Evolutionary conservation across 148 eudicot genomes (phyloP).

Genomic region (Limonium bicolor): DNA sequence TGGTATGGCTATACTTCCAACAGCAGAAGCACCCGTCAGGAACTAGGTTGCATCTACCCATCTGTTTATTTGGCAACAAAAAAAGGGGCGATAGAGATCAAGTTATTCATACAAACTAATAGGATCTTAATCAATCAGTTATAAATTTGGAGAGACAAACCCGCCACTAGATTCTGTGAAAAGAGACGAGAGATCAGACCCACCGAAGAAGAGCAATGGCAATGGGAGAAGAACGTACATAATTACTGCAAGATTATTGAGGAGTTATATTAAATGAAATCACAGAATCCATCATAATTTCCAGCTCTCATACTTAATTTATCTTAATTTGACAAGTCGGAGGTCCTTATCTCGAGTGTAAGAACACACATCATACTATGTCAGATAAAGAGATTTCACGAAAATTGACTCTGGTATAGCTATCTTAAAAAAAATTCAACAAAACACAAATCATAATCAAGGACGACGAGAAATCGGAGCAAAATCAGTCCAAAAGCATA

Average conservation of each 20-base stretch:
- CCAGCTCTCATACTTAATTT: no score
- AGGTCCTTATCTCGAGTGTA: no score
- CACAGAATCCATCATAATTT: background rate
- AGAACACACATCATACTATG: no score
- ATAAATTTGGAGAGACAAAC: conserved; percentile 15
- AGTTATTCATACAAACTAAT: background rate
- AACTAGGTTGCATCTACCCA: conserved; percentile 80
- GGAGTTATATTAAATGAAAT: no score
- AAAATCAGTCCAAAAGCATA: no score
- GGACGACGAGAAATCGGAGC: no score
- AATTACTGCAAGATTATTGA: conserved; percentile 39
- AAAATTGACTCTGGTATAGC: no score
- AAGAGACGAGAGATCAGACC: conserved; percentile 60
- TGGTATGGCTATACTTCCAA: conserved; percentile 89
- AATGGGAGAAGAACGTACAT: conserved; percentile 89
- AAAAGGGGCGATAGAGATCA: background rate
- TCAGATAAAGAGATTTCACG: no score
- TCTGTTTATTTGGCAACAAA: conserved; percentile 37
- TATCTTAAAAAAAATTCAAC: no score
- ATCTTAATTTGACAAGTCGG: no score
- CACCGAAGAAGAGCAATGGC: conserved; percentile 89
- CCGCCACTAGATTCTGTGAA: conserved; percentile 47
- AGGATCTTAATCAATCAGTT: background rate
- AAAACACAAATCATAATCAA: no score
- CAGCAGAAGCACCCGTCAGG: conserved; percentile 71